phyloP scores from a whole-genome alignment of 2,329 filamentous ascomycete genomes.

The Alternaria panax region DNA sequence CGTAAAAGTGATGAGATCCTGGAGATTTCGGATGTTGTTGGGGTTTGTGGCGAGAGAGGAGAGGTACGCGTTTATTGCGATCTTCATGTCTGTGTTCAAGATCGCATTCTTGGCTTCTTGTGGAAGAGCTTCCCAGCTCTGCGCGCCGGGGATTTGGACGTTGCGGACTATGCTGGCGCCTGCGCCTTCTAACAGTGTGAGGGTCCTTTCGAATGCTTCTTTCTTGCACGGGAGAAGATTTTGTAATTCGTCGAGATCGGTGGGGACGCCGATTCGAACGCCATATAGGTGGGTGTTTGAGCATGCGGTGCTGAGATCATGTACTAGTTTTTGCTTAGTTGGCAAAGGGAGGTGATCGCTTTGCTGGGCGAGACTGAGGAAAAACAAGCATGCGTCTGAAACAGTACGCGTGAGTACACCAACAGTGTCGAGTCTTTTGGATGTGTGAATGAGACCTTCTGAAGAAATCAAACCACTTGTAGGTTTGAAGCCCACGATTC shows the following conservation, averaged over 20 bases:
- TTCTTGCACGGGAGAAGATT: not conserved
- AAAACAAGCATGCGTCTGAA: slow-evolving; percentile 57
- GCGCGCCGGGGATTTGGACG: slow-evolving; percentile 49
- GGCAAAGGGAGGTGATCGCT: not conserved
- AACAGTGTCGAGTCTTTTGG: slow-evolving; percentile 59
- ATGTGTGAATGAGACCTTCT: slow-evolving; percentile 67
- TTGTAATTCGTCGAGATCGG: not conserved
- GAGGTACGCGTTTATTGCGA: slow-evolving; percentile 63
- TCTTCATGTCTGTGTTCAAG: slow-evolving; percentile 64
- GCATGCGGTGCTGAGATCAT: slow-evolving; percentile 14
- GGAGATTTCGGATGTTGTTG: slow-evolving; percentile 58
- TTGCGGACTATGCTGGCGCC: slow-evolving; percentile 26
- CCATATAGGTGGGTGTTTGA: slow-evolving; percentile 3
- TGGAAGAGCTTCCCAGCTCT: slow-evolving; percentile 51
- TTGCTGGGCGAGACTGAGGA: slow-evolving; percentile 48
- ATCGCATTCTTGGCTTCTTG: slow-evolving; percentile 45
- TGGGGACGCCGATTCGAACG: slow-evolving; percentile 17
- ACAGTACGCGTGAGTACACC: slow-evolving; percentile 62
- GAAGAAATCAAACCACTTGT: slow-evolving; percentile 62
- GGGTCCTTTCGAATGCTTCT: slow-evolving; percentile 5
- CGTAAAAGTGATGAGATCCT: slow-evolving; percentile 62
- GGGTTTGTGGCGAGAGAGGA: slow-evolving; percentile 62
- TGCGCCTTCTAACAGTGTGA: slow-evolving; percentile 9
- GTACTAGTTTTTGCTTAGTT: not conserved
- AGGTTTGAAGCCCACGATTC: slow-evolving; percentile 30